Conservation (phyloP, 2,329 filamentous ascomycete species). For the Waltergamsia citrina region DNA sequence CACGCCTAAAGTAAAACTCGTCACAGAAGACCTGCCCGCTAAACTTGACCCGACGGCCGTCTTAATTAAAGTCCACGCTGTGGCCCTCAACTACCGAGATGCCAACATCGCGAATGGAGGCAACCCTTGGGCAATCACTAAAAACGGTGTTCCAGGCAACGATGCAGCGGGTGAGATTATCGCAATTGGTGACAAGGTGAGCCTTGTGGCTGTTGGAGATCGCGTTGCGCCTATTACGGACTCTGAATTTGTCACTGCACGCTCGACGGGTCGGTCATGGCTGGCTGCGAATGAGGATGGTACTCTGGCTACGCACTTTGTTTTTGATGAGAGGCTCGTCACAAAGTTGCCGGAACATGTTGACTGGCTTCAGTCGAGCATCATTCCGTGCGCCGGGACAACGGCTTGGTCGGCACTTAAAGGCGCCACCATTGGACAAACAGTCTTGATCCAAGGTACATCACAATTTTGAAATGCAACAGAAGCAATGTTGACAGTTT, state of each 20-base stretch:
- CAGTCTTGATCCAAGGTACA: constrained; percentile 33
- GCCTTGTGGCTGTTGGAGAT: constrained; percentile 20
- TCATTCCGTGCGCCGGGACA: constrained; percentile 31
- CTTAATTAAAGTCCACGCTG: constrained; percentile 19
- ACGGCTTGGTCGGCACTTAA: constrained; percentile 35
- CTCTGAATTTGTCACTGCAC: constrained; percentile 26
- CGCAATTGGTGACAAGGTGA: constrained; percentile 23
- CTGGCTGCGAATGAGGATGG: constrained; percentile 33
- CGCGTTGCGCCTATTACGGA: constrained; percentile 26
- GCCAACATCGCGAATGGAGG: constrained; percentile 25
- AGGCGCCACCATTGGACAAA: constrained; percentile 24
- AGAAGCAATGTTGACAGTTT: too few relatives aligned
- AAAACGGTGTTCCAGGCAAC: constrained; percentile 19
- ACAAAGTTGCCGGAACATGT: constrained; percentile 24
- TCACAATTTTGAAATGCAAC: too few relatives aligned
- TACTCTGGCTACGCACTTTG: constrained; percentile 26
- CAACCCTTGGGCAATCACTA: constrained; percentile 29
- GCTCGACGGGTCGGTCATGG: constrained; percentile 26
- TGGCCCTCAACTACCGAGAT: constrained; percentile 23
- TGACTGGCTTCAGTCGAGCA: constrained; percentile 21
- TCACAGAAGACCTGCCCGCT: constrained; percentile 19
- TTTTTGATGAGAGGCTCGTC: constrained; percentile 27
- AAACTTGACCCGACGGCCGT: constrained; percentile 18
- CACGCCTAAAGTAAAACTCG: constrained; percentile 20
- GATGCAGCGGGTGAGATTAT: constrained; percentile 32